These are phyloP conservation scores for Musa balbisiana DNA, from an alignment of 202 grass and related monocot genomes.

Conservation along the genomic window DNA sequence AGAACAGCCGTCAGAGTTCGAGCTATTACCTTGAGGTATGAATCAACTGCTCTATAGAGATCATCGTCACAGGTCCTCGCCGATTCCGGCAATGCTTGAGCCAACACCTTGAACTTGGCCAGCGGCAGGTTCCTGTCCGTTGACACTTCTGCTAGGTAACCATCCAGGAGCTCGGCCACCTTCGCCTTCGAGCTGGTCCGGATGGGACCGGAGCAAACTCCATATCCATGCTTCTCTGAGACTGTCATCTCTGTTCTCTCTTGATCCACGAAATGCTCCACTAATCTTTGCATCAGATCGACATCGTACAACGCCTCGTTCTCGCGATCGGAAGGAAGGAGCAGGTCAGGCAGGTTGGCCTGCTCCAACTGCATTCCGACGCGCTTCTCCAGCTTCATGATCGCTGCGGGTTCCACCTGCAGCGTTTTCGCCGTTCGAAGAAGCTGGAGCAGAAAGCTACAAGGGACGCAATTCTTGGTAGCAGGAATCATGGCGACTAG, in stretches of 20 bases:
- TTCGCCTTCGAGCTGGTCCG: slow-evolving; percentile 56
- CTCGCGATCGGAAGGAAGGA: slow-evolving; percentile 59
- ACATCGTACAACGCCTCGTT: slow-evolving; percentile 69
- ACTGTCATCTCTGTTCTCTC: slow-evolving; percentile 47
- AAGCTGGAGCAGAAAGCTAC: slow-evolving; percentile 73
- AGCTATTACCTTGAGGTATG: slow-evolving; percentile 66
- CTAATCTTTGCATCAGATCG: slow-evolving; percentile 73
- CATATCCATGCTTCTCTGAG: slow-evolving; percentile 9
- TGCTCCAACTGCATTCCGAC: slow-evolving; percentile 98
- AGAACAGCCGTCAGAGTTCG: neutral
- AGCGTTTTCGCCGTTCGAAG: slow-evolving; percentile 73
- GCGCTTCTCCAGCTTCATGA: slow-evolving; percentile 89
- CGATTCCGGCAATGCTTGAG: slow-evolving; percentile 78
- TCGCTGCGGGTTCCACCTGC: slow-evolving; percentile 59
- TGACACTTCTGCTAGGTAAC: slow-evolving; percentile 91
- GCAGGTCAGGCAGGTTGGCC: slow-evolving; percentile 45
- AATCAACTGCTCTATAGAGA: slow-evolving; percentile 86
- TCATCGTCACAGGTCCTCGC: slow-evolving; percentile 79
- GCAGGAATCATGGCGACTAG: slow-evolving; percentile 77
- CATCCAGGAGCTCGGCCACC: slow-evolving; percentile 71
- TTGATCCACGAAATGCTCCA: slow-evolving; percentile 92
- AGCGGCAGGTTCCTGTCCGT: slow-evolving; percentile 83
- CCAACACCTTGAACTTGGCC: slow-evolving; percentile 89
- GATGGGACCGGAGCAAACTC: neutral
- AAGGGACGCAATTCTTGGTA: slow-evolving; percentile 71